A percentile compares a stretch with the other conserved stretches of the same genome.
Evolutionary conservation across 2,329 filamentous ascomycete genomes (phyloP).

Genomic region (Chrysosporium keratinophilum): DNA sequence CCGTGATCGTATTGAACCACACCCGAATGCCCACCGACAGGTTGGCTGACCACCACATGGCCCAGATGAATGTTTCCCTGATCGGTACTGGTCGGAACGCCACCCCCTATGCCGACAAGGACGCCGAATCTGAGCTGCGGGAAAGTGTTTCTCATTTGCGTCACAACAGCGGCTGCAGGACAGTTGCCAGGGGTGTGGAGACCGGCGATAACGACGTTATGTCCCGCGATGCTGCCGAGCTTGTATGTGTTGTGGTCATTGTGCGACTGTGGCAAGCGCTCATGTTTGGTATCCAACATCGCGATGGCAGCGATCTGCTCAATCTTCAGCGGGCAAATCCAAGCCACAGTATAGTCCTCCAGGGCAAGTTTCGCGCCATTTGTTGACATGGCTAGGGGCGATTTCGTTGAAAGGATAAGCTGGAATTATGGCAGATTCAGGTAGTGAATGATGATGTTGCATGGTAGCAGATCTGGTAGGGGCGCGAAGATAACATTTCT

Average conservation of each 20-base stretch:
- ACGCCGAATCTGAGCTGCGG: slow-evolving; percentile 16
- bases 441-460: too few species aligned
- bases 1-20: slow-evolving; percentile 18
- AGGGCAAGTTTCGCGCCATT: too few species aligned
- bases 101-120: slow-evolving; percentile 21
- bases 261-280: neutral
- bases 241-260: slow-evolving; percentile 19
- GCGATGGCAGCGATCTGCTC: slow-evolving; percentile 11
- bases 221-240: slow-evolving; percentile 17
- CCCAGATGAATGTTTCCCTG: slow-evolving; percentile 18
- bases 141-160: slow-evolving; percentile 17
- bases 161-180: slow-evolving; percentile 15
- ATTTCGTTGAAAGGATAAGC: too few species aligned
- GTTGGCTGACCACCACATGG: slow-evolving; percentile 17
- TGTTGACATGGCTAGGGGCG: too few species aligned
- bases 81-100: slow-evolving; percentile 14
- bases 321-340: slow-evolving; percentile 12
- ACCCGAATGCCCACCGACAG: neutral
- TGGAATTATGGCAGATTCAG: too few species aligned
- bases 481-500: too few species aligned
- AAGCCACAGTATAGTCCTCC: slow-evolving; percentile 13
- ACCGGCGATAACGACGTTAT: slow-evolving; percentile 19
- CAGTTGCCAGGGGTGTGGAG: slow-evolving; percentile 14
- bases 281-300: slow-evolving; percentile 10
- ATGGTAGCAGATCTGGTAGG: too few species aligned